phyloP scores from a whole-genome alignment of 139 green algal genomes.

The Trebouxia sp. region DNA sequence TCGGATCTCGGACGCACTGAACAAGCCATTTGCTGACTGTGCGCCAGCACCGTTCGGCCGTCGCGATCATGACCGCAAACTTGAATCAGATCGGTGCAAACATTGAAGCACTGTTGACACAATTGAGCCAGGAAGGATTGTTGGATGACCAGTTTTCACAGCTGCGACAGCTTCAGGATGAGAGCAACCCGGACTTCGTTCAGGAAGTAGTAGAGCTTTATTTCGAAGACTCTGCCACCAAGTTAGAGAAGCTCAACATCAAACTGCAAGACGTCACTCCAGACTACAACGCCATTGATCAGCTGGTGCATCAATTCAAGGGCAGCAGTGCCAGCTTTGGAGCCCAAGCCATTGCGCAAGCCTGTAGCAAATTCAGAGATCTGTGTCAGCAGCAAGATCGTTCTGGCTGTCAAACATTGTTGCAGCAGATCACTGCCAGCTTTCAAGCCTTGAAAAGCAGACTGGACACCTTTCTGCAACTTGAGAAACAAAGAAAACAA shows the following conservation, averaged over 20 bases:
- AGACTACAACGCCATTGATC: conserved; percentile 72
- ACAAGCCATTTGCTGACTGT: too few relatives aligned
- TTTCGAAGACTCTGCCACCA: conserved; percentile 71
- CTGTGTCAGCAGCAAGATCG: conserved; percentile 52
- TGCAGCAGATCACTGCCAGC: conserved; percentile 35
- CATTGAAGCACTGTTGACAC: conserved; percentile 29
- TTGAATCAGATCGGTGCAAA: background rate
- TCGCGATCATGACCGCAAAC: background rate
- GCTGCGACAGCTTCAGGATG: conserved; percentile 82
- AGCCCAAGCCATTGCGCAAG: conserved; percentile 52
- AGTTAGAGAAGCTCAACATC: conserved; percentile 60
- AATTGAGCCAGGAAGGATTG: conserved; percentile 46
- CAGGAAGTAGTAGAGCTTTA: conserved; percentile 81
- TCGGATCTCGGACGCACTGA: too few relatives aligned
- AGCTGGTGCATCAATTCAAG: conserved; percentile 88
- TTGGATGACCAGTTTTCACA: conserved; percentile 85
- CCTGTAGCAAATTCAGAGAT: conserved; percentile 67
- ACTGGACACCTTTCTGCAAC: conserved; percentile 67
- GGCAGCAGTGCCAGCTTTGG: conserved; percentile 78
- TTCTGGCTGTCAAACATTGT: conserved; percentile 30
- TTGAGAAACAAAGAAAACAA: conserved; percentile 60
- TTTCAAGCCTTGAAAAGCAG: conserved; percentile 42
- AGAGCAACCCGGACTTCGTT: conserved; percentile 73
- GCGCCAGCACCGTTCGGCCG: too few relatives aligned
- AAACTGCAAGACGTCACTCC: conserved; percentile 42